Base-by-base conservation (phyloP, 192 early-diverging fungal species). In the Thoreauomyces humboldtii region DNA sequence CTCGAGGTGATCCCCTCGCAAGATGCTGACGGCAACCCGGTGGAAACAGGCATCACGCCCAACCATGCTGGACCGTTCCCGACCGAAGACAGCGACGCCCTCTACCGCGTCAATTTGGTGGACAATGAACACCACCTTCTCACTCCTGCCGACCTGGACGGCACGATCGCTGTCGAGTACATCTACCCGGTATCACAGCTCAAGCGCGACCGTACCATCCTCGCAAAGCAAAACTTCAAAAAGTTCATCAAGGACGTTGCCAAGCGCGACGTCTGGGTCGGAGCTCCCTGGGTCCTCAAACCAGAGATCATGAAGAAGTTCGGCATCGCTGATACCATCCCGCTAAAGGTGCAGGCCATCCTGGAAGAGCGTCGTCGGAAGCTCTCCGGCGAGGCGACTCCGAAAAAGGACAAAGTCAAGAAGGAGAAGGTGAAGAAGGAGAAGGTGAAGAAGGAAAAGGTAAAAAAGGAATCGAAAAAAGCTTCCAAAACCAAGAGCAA, bases 241-340 rank as follows among this genome's bases (percentile, higher is more conserved):
- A 83, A 84, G 60, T 91, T 86, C 61, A 79, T 92, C 19, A 75
- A 81, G 29, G 89, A 91, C 42, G 81, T 75, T 44, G 79, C 75
- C 2, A 72, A 73, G 4, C 88, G 83, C 54, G 91, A 91, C 38
- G 69, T 69, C 17, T 89, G 87, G 72, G 61, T 85, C 35, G 86
- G 86, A 29, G 85, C 88, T n/a, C 89, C 88, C 9, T 89, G 87
- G 85, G 44, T 86, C 9, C 76, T 91, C 31, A 78, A 82, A 54
- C 45, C 71, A 15, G 63, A 63, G 25, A 45, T 76, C 21, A 54
- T 76, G 21, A 55, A 68, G 19, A 25, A 57, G 38, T 72, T 67
- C 34, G 14, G 36, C 9, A 22, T 72, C 25, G 48, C 63, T 14
- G 56, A 53, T 59, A 31, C 31, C 22, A 22, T 53, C 6, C 68